Evolutionary conservation across 2,329 filamentous ascomycete species (phyloP).

Genomic region (Neofusicoccum sp.): DNA sequence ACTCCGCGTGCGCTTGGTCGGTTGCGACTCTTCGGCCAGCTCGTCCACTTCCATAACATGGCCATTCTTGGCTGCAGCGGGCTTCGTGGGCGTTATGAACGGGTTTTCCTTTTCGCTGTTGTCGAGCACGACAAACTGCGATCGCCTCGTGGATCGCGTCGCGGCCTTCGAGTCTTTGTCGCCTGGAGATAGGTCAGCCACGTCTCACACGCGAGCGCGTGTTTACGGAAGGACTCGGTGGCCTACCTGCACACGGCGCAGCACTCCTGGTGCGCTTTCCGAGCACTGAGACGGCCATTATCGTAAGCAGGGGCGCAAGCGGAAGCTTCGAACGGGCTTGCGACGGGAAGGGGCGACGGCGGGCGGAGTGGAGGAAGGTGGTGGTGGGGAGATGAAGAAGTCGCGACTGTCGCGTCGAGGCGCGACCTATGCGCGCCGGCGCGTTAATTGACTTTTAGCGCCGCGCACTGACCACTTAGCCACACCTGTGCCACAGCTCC

Average conservation of each 20-base stretch:
- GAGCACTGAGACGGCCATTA: conserved; percentile 36
- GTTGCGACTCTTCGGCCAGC: conserved; percentile 30
- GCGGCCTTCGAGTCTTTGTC: conserved; percentile 3
- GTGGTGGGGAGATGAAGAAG: conserved; percentile 11
- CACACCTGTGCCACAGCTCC: not conserved
- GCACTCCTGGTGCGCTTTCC: conserved; percentile 40
- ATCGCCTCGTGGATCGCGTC: conserved; percentile 38
- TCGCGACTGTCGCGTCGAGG: conserved; percentile 5
- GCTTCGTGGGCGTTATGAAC: conserved; percentile 40
- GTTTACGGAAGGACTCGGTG: conserved; percentile 24
- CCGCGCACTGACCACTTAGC: not conserved
- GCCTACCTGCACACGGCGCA: conserved; percentile 21
- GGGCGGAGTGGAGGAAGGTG: not conserved
- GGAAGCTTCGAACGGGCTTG: not conserved
- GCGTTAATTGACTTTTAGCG: conserved; percentile 5
- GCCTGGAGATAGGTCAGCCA: conserved; percentile 3
- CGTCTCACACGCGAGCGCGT: conserved; percentile 26
- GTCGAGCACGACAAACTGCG: conserved; percentile 47
- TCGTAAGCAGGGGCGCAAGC: not conserved
- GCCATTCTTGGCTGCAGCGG: conserved; percentile 32
- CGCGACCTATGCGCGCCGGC: not conserved
- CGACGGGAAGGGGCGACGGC: not conserved
- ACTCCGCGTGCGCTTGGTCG: conserved; percentile 33
- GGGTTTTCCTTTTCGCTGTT: conserved; percentile 70
- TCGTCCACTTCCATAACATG: conserved; percentile 46